Base-by-base conservation (phyloP, 768 basidiomycete genomes). In the Mycena alexandri region DNA sequence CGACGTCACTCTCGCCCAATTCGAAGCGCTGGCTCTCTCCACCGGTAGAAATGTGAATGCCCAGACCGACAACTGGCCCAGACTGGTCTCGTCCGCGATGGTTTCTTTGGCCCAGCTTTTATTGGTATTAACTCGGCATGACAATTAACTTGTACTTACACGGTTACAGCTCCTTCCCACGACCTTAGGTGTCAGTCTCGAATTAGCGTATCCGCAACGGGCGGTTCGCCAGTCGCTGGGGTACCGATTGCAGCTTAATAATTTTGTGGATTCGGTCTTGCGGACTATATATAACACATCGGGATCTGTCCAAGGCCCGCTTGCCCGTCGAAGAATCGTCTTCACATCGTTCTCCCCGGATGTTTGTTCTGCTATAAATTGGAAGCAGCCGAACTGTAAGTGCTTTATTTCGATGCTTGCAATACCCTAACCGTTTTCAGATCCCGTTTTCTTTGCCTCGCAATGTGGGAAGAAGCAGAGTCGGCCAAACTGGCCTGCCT, bases 311-410 rank as follows among this genome's bases (percentile, higher is more conserved):
- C 87, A 87, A 33, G 84, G 83, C 44, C 29, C 29, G 29, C 29
- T 29, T 29, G 81, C 82, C 54, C 89, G 92, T 61, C 85, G 96
- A 55, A 91, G 91, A 71, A 89, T 98, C 67, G 88, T 95, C n/a
- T 95, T 99, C 76, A 91, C 91, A 43, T 97, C 95, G 8, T 99
- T 93, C 78, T 92, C 92, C 53, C 94, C 96, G 11, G 90, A 93
- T 75, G 88, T 95, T 0, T 97, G 95, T 78, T 89, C 93, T 10
- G 91, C 93, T 17, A 79, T 98, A 61, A 99, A 99, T 75, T 99
- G 97, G 98, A 99, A 99, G 79, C 97, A 99, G 79, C 97, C 97
- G 14, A 99, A 99, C 78, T 99, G 97, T 95, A 80, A 79, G 89
- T 79, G 41, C 42, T 25, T 46, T 54, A 38, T 52, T 71, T 70